Evolutionary conservation across 2,329 filamentous ascomycete genomes (phyloP).

Genomic region (Clonostachys chloroleuca): DNA sequence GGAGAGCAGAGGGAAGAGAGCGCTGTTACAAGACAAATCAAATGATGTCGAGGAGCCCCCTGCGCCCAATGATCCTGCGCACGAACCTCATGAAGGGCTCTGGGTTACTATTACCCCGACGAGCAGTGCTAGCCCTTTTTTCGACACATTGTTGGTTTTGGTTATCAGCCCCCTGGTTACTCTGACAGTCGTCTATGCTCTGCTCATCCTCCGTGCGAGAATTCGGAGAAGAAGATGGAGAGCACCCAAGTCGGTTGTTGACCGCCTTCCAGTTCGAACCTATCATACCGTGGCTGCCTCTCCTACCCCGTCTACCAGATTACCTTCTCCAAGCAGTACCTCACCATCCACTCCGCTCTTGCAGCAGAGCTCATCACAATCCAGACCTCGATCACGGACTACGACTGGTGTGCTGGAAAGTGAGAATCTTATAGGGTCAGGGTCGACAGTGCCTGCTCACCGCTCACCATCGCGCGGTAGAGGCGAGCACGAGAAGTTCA

Average conservation of each 20-base stretch:
- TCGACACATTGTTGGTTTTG: slow-evolving; percentile 94
- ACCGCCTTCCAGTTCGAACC: slow-evolving; percentile 88
- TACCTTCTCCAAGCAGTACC: slow-evolving; percentile 59
- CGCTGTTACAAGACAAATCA: not conserved
- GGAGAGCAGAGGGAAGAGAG: too few species aligned
- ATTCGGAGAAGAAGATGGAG: slow-evolving; percentile 89
- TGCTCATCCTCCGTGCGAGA: slow-evolving; percentile 81
- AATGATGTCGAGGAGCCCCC: slow-evolving; percentile 6
- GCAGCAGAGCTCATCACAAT: slow-evolving; percentile 46
- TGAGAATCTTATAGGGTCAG: slow-evolving; percentile 36
- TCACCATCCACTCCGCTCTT: slow-evolving; percentile 80
- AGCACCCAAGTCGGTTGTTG: slow-evolving; percentile 95
- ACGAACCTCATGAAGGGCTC: slow-evolving; percentile 60
- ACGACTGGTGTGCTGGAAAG: slow-evolving; percentile 56
- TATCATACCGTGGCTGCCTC: slow-evolving; percentile 79
- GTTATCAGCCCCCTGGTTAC: slow-evolving; percentile 92
- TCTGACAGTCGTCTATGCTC: slow-evolving; percentile 84
- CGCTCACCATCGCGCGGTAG: slow-evolving; percentile 24
- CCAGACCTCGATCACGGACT: slow-evolving; percentile 61
- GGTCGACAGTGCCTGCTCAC: slow-evolving; percentile 32
- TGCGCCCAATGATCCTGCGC: slow-evolving; percentile 8
- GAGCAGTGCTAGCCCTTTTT: slow-evolving; percentile 85
- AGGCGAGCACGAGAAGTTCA: slow-evolving; percentile 43
- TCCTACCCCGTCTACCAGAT: slow-evolving; percentile 46
- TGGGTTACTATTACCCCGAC: slow-evolving; percentile 97